Base-by-base conservation (phyloP, 2,329 filamentous ascomycete genomes). In the Geoglossum cookeanum region DNA sequence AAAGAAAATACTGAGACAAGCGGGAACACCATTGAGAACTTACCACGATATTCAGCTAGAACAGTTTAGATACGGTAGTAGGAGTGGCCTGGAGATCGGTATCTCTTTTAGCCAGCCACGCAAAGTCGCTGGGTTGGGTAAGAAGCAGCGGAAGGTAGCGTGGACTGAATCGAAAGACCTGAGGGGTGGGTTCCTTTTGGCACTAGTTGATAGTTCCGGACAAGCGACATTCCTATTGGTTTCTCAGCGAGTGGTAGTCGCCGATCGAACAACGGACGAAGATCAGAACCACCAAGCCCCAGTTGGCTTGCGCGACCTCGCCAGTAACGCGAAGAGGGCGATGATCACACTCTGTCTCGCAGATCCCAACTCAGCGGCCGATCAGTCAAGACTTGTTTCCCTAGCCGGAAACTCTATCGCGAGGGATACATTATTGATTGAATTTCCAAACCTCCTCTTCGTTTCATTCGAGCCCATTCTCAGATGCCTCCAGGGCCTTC, bases 371-470 rank as follows among this genome's bases (percentile, higher is more conserved):
- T 22, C 22, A 22, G 22, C 22, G 22, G 22, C 22, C 22, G 15
- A 55, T 55, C 39, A 58, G 58, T 37, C 51, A 11, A 54, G 52
- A 29, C 6, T 57, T 3, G 2, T 57, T 32, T 27, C 17, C 3
- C 7, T 32, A 33, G 35, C 53, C n/a, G 49, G 17, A 33, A 22
- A 9, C 35, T 15, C n/a, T 3, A 11, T 37, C 13, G 9, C 4
- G 6, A 47, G 37, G 9, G 17, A 22, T 4, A 51, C 68, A 3
- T 63, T 64, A 2, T 69, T 84, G 0, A 71, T 84, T 0, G 81
- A 84, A 60, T 83, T 84, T 58, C 81, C 80, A 0, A 77, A 76
- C 0, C 68, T 84, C 3, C 65, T 84, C 1, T 68, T 82, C 1
- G 73, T 75, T 0, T 73, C 80, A 0, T 84, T 84, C 61, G 67